Percentiles rank a stretch among this genome's conserved stretches.
These are phyloP conservation scores for Moricandia moricandioides DNA, from an alignment of 345 rosid species.

Conservation along the genomic window DNA sequence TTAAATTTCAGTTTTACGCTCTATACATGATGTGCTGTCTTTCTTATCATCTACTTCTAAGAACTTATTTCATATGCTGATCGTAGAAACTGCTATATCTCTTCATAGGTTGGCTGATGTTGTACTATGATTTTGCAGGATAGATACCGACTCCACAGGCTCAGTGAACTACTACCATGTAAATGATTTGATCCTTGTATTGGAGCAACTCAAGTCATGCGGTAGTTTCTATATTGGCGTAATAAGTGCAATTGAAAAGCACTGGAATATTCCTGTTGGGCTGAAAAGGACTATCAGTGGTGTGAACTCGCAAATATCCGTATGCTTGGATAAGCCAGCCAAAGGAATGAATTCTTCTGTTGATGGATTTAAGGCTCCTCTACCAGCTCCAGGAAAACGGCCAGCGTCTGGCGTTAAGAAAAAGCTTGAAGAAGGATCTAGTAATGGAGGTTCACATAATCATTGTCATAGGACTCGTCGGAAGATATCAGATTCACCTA, in stretches of 20 bases:
- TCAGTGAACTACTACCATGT: conserved; percentile 58
- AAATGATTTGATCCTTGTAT: conserved; percentile 54
- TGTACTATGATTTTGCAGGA: conserved; percentile 53
- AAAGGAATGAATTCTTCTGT: conserved; percentile 38
- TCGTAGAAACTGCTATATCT: conserved; percentile 6
- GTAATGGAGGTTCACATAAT: conserved; percentile 42
- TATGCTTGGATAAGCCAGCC: conserved; percentile 28
- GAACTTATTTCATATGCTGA: conserved; percentile 9
- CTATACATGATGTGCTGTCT: conserved; percentile 4
- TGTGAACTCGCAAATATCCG: conserved; percentile 41
- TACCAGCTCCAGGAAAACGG: conserved; percentile 17
- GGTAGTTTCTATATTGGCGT: conserved; percentile 48
- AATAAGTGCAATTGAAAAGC: conserved; percentile 56
- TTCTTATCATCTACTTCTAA: not conserved
- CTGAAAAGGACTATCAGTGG: conserved; percentile 39
- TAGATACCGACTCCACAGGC: conserved; percentile 56
- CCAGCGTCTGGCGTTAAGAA: conserved; percentile 34
- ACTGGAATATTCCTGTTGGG: conserved; percentile 53
- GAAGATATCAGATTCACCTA: conserved; percentile 38
- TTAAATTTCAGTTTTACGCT: not conserved
- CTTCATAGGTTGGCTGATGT: conserved; percentile 25
- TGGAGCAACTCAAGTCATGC: conserved; percentile 68
- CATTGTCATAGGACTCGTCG: conserved; percentile 31
- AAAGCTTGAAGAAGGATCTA: conserved; percentile 41
- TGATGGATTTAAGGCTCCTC: conserved; percentile 34